These are phyloP conservation scores for Candida tetrigidarum DNA, from an alignment of 1,139 yeast species.

Conservation along the genomic window DNA sequence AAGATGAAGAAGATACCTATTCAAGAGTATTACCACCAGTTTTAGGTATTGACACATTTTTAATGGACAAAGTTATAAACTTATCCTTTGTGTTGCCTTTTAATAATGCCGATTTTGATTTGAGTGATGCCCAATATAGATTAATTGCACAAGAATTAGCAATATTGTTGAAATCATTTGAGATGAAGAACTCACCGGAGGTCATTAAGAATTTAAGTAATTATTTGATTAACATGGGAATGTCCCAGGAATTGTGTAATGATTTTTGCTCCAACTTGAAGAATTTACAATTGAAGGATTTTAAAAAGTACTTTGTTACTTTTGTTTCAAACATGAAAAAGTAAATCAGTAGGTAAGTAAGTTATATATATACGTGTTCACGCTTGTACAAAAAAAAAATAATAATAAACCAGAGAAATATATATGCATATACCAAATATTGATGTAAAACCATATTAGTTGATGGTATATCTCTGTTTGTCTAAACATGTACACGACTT, in stretches of 20 bases:
- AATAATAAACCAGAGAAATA: neutral
- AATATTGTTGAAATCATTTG: constrained; percentile 66
- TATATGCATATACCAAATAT: no score
- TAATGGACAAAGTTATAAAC: constrained; percentile 70
- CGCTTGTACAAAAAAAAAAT: constrained; percentile 5
- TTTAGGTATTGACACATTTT: constrained; percentile 73
- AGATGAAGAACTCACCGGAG: constrained; percentile 40
- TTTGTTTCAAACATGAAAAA: constrained; percentile 55
- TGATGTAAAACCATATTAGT: no score
- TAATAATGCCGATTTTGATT: constrained; percentile 63
- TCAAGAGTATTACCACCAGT: constrained; percentile 57
- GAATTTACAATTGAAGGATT: constrained; percentile 56
- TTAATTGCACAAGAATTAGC: constrained; percentile 78
- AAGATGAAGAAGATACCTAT: constrained; percentile 56
- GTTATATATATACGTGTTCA: neutral
- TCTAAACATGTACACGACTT: neutral
- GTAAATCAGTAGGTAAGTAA: no score
- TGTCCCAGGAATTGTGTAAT: constrained; percentile 56
- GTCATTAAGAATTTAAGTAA: constrained; percentile 55
- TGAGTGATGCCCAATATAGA: constrained; percentile 80
- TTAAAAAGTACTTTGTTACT: constrained; percentile 66
- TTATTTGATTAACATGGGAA: constrained; percentile 63
- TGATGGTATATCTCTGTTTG: neutral
- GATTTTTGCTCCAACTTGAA: constrained; percentile 63
- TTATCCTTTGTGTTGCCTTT: constrained; percentile 81